Evolutionary conservation across 1,284 basidiomycete genomes (phyloP), one percentile per base, ranked within the genome.

Genomic region (Apiotrichum mycotoxinovorans): DNA sequence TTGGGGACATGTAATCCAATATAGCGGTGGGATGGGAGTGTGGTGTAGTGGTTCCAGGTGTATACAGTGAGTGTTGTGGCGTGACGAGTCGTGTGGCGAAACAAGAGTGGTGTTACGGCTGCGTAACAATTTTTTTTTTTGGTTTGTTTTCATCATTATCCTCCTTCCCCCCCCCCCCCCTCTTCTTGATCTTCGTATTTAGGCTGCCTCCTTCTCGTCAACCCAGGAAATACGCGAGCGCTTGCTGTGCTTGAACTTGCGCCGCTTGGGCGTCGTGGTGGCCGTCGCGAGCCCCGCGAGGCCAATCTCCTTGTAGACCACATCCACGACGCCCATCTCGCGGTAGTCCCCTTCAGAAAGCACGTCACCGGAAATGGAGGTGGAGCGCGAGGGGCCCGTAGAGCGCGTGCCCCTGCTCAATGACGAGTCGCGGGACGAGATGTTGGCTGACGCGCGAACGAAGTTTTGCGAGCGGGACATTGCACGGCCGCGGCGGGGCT

Each of bases 271-370:
- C 9, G 54, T 42, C 7, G 44, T 30, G 18, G 15, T 22, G 30
- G 25, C 37, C 4, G 43, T 37, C 9, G 44, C 43, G 7, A 56
- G 49, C 14, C 49, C 54, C 17, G 26, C 35, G 23, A 56, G 38
- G 2, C 54, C 54, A 11, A 56, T 51, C 10, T 51, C 42, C 49
- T 56, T 56, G 54, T 56, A 51, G 27, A 56, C 54, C 18, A 56
- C 54, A 27, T 42, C 42, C 26, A 25, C 35, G 22, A 14, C 43
- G n/a, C n/a, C n/a, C 18, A 11, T 11, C 18, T 17, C n/a, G 40
- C 9, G n/a, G 40, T 30, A 30, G 4, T 41, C 40, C 5, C 18
- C 11, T 9, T 41, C 40, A 2, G 40, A 41, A 10, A 41, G 14
- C n/a, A 41, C 20, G 9, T 41, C 47, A 14, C 34, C 34, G 22